Conservation (phyloP, 1,284 basidiomycete species). For the Rhizoctonia solani region DNA sequence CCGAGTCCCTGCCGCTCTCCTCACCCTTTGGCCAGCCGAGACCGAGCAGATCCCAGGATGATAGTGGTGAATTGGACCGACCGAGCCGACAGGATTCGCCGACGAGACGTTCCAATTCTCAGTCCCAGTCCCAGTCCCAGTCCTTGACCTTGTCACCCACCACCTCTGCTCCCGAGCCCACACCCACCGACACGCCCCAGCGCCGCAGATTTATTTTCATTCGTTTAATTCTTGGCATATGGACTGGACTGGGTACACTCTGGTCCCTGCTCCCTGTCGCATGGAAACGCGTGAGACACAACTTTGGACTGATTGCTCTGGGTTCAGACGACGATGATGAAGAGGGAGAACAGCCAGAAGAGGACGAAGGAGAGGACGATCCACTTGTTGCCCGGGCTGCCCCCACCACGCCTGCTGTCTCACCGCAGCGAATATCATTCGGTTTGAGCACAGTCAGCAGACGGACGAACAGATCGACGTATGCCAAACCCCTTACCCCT, state of each 20-base stretch:
- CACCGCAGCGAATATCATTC: slow-evolving; percentile 4
- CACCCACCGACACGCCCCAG: slow-evolving; percentile 44
- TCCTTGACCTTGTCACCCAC: slow-evolving; percentile 39
- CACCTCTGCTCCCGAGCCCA: slow-evolving; percentile 43
- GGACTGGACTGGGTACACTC: slow-evolving; percentile 56
- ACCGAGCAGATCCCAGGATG: not conserved
- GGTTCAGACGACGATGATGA: slow-evolving; percentile 44
- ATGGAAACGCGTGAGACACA: slow-evolving; percentile 41
- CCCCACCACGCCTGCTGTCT: not conserved
- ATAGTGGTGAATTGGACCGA: not conserved
- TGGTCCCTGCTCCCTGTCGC: slow-evolving; percentile 52
- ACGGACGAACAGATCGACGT: slow-evolving; percentile 7
- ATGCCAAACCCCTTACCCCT: slow-evolving; percentile 12
- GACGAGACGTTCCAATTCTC: slow-evolving; percentile 8
- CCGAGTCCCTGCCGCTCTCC: not conserved
- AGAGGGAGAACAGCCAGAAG: too few species aligned
- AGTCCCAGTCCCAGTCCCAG: slow-evolving; percentile 21
- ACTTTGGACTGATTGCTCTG: slow-evolving; percentile 39
- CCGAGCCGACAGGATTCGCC: not conserved
- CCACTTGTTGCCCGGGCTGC: slow-evolving; percentile 35
- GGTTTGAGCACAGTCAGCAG: not conserved
- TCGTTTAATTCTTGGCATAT: slow-evolving; percentile 56
- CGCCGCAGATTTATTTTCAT: slow-evolving; percentile 58
- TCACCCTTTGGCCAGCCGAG: not conserved
- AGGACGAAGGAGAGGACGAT: slow-evolving; percentile 47